Evolutionary conservation across 2,329 filamentous ascomycete genomes (phyloP), one percentile per base, ranked within the genome.

Genomic region (Colletotrichum tofieldiae): DNA sequence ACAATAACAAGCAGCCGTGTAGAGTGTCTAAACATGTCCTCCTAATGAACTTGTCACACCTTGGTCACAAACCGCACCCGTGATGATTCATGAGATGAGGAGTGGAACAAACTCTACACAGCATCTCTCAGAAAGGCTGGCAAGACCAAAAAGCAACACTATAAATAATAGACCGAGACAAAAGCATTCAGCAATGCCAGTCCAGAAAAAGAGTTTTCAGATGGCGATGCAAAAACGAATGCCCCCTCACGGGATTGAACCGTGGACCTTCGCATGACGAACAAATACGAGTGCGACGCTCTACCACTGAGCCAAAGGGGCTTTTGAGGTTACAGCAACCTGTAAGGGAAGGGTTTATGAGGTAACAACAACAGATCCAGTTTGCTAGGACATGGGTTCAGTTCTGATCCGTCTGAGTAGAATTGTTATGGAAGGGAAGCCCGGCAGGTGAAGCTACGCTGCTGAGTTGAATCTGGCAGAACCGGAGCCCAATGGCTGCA

Each of bases 171-270:
- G 35, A 37, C 35, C 35, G 35, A 37, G 11, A 37, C 7, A 37
- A 8, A 8, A 37, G 8, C 35, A 37, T 37, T 9, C 8, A 26
- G 23, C 23, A 26, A 26, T 37, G 35, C 35, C 11, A 9, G 8
- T 37, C 11, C 7, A n/a, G 43, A n/a, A 37, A 37, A 37, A 5
- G 8, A 2, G 8, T 37, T 37, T 37, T 37, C 1, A 1, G 35
- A 11, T 8, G 6, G 18, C 18, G 16, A 12, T 9, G 1, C n/a
- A n/a, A 72, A 72, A 55, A 2, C 0, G 2, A 0, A 1, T 72
- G 65, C 65, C 70, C 65, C 70, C 70, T 72, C 70, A 72, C 70
- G 70, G 70, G 70, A 72, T 72, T 72, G 70, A 72, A 72, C 70
- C 70, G 70, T 72, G 70, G 70, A 72, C 70, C 70, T 72, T 72